Percentiles rank a stretch among this genome's conserved stretches.
phyloP scores from a whole-genome alignment of 257 asterid genomes.

The Jaltomata sinuosa region DNA sequence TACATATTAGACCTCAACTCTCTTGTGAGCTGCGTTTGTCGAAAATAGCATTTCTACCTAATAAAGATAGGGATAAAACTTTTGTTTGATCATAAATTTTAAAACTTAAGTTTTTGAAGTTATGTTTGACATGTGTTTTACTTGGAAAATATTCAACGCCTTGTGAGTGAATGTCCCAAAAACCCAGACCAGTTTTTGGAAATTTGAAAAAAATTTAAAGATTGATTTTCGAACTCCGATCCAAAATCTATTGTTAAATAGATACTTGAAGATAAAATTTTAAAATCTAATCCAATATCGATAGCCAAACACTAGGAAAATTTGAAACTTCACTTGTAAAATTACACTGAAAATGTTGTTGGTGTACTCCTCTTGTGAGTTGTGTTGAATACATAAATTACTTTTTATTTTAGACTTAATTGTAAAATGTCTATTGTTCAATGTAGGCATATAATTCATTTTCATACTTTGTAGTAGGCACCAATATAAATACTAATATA shows the following conservation, averaged over 20 bases:
- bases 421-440: neutral
- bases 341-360: neutral
- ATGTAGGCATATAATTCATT: neutral
- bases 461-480: too few species aligned
- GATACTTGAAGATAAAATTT: neutral
- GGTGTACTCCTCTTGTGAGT: neutral
- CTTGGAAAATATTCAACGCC: too few species aligned
- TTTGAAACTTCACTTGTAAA: fast-evolving
- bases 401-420: neutral
- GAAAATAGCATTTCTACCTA: neutral
- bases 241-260: neutral
- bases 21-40: neutral
- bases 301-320: neutral
- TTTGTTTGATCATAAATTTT: neutral
- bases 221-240: neutral
- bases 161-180: neutral
- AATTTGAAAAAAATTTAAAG: neutral
- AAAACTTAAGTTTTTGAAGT: neutral
- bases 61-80: neutral
- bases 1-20: neutral
- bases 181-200: neutral
- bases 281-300: neutral
- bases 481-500: neutral
- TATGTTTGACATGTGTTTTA: neutral
- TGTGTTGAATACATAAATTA: neutral